These are phyloP conservation scores for Cordia subcordata DNA, from an alignment of 257 asterid genomes.

Conservation along the genomic window DNA sequence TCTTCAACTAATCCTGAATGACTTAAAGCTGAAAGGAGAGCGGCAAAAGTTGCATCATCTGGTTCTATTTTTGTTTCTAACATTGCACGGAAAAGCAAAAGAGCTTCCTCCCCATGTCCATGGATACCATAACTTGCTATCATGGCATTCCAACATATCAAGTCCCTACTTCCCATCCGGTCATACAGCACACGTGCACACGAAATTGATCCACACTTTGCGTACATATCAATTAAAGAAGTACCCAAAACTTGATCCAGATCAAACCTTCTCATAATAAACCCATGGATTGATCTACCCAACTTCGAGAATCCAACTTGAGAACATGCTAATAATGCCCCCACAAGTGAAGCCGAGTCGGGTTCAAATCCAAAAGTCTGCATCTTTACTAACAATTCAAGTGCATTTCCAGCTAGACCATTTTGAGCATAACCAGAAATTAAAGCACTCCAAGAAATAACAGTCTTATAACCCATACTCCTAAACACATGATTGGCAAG, in stretches of 20 bases:
- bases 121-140: constrained; percentile 74
- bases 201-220: constrained; percentile 65
- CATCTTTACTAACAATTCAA: constrained; percentile 55
- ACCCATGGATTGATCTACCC: constrained; percentile 62
- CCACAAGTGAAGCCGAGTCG: constrained; percentile 50
- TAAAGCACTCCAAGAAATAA: constrained; percentile 74
- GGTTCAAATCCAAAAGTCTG: constrained; percentile 51
- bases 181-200: constrained; percentile 43
- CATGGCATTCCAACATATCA: constrained; percentile 67
- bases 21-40: constrained; percentile 75
- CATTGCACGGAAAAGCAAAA: constrained; percentile 51
- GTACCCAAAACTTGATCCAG: constrained; percentile 49
- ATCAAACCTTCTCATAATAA: constrained; percentile 36
- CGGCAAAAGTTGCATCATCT: constrained; percentile 80
- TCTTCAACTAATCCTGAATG: constrained; percentile 71
- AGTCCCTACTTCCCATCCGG: constrained; percentile 32
- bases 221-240: constrained; percentile 72
- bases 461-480: constrained; percentile 36
- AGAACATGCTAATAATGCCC: constrained; percentile 70
- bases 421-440: constrained; percentile 67
- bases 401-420: constrained; percentile 45
- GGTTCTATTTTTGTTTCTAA: constrained; percentile 32
- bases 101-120: constrained; percentile 64
- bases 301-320: constrained; percentile 39
- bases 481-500: constrained; percentile 44